A percentile compares a stretch with the other conserved stretches of the same genome.
These are phyloP conservation scores for Cupressus sempervirens DNA, from an alignment of 75 land plant species.

Conservation along the genomic window DNA sequence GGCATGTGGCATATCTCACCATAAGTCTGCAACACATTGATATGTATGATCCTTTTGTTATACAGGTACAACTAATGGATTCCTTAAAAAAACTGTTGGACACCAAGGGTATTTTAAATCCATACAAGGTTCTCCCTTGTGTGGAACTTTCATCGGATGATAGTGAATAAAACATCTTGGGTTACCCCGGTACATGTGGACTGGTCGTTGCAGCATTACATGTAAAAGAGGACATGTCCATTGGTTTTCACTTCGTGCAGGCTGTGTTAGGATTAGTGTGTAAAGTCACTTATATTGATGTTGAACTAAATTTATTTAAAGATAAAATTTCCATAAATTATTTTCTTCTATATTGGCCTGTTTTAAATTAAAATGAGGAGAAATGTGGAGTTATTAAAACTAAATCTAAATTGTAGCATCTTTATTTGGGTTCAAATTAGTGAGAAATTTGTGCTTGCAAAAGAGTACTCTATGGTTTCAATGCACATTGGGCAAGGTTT, in stretches of 20 bases:
- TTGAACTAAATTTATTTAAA: neutral
- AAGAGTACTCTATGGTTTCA: no score
- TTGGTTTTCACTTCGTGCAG: neutral
- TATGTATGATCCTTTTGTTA: neutral
- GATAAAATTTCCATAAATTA: neutral
- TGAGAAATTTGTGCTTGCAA: no score
- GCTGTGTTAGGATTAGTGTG: neutral
- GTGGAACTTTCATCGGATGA: neutral
- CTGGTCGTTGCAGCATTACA: neutral
- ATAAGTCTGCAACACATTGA: neutral
- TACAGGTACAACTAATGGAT: conserved; percentile 80
- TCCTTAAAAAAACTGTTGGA: conserved; percentile 74
- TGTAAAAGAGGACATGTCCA: neutral
- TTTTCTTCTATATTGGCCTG: neutral
- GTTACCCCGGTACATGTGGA: neutral
- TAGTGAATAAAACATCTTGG: neutral
- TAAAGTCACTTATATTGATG: neutral
- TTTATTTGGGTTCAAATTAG: no score
- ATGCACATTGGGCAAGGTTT: no score
- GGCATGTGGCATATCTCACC: neutral
- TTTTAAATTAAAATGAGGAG: neutral
- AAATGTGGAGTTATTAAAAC: neutral
- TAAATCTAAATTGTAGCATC: no score
- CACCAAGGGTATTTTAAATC: conserved; percentile 82
- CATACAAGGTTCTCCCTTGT: conserved; percentile 87